phyloP scores from a whole-genome alignment of 805 yeast genomes.

The Lipomyces yamadae region DNA sequence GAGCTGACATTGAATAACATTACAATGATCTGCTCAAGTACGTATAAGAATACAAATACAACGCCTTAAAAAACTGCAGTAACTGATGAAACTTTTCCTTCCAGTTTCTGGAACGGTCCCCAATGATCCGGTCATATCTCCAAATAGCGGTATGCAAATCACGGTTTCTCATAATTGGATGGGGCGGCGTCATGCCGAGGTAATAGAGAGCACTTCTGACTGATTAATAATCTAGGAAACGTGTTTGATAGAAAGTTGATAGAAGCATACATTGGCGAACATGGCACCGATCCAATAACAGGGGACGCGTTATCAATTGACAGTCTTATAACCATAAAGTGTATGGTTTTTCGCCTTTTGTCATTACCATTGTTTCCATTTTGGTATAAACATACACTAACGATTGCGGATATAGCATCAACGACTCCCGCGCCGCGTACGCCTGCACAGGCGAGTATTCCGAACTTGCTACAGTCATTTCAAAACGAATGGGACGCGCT shows the following conservation, averaged over 20 bases:
- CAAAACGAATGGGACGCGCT: constrained; percentile 92
- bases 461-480: constrained; percentile 71
- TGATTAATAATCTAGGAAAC: constrained; percentile 53
- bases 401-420: not conserved
- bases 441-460: constrained; percentile 69
- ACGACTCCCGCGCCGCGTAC: constrained; percentile 46
- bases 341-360: constrained; percentile 15
- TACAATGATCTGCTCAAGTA: constrained; percentile 10
- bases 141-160: constrained; percentile 32
- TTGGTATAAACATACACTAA: not conserved
- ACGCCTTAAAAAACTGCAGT: not conserved
- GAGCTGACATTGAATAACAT: not conserved
- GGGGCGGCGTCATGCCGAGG: not conserved
- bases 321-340: constrained; percentile 59
- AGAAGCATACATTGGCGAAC: constrained; percentile 63
- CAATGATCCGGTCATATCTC: constrained; percentile 30
- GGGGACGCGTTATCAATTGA: constrained; percentile 62
- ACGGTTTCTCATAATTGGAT: too few relatives aligned
- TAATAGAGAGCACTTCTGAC: too few relatives aligned
- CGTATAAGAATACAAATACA: not conserved
- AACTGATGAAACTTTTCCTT: not conserved
- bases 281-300: constrained; percentile 76
- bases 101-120: constrained; percentile 33
- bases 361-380: not conserved
- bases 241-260: constrained; percentile 70